Conservation (phyloP, 352 stramenopile genomes). For the Phytophthora capsici region DNA sequence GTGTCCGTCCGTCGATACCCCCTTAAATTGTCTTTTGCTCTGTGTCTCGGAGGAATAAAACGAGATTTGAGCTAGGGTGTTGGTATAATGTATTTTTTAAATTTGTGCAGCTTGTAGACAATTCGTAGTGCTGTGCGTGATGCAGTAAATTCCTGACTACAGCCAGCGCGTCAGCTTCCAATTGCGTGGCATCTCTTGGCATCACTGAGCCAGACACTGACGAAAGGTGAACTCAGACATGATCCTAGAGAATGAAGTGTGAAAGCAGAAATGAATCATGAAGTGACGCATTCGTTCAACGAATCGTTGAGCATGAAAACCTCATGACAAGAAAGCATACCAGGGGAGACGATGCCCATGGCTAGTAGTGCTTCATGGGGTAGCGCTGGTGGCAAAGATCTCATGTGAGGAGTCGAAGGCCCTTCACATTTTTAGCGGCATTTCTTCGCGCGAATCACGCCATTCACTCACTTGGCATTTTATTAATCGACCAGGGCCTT, state of each 20-base stretch:
- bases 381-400: too few species aligned
- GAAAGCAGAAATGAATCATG: slow-evolving; percentile 18
- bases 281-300: slow-evolving; percentile 4
- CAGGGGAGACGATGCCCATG: too few species aligned
- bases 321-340: neutral
- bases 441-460: slow-evolving; percentile 4
- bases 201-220: too few species aligned
- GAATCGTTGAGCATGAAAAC: neutral
- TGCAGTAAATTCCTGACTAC: too few species aligned
- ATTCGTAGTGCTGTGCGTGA: too few species aligned
- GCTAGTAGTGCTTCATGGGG: too few species aligned
- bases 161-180: too few species aligned
- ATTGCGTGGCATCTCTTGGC: too few species aligned
- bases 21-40: slow-evolving; percentile 24
- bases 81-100: slow-evolving; percentile 40
- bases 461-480: neutral
- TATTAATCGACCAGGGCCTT: too few species aligned
- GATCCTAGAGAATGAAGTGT: slow-evolving; percentile 24
- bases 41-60: slow-evolving; percentile 37
- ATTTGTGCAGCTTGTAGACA: neutral
- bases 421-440: slow-evolving; percentile 6
- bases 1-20: neutral
- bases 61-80: slow-evolving; percentile 30
- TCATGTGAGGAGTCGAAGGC: slow-evolving; percentile 2
- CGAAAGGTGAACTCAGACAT: slow-evolving; percentile 9